These are phyloP conservation scores for Suhomyces vadensis DNA, from an alignment of 805 yeast genomes.

Conservation along the genomic window DNA sequence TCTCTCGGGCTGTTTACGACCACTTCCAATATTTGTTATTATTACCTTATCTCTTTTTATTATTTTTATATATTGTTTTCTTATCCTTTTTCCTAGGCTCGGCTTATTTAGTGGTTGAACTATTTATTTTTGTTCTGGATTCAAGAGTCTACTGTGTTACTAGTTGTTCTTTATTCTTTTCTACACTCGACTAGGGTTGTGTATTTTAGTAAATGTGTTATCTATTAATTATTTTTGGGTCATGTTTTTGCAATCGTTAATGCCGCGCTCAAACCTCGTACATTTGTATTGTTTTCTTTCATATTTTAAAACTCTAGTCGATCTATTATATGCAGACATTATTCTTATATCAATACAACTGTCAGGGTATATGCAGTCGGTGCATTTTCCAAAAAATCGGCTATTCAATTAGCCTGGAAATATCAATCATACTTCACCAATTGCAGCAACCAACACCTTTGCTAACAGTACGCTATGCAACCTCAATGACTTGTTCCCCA, in stretches of 20 bases:
- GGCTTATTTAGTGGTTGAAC: constrained; percentile 1
- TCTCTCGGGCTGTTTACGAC: not conserved
- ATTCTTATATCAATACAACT: too few species aligned
- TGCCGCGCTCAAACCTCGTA: not conserved
- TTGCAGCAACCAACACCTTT: too few species aligned
- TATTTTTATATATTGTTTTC: not conserved
- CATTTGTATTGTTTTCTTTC: too few species aligned
- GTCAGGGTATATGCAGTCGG: too few species aligned
- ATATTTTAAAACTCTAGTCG: too few species aligned
- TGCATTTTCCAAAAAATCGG: too few species aligned
- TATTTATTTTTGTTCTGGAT: not conserved
- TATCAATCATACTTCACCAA: too few species aligned
- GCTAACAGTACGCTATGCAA: too few species aligned
- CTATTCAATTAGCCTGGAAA: too few species aligned
- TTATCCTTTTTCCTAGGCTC: not conserved
- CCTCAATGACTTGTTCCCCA: too few species aligned
- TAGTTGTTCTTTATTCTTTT: constrained; percentile 2
- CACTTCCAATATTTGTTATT: not conserved
- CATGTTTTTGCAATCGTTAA: constrained; percentile 6
- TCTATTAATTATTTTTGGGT: not conserved
- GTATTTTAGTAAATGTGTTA: constrained; percentile 7
- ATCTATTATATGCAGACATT: too few species aligned
- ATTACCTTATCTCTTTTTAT: not conserved
- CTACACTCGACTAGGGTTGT: constrained; percentile 5
- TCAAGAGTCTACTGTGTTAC: not conserved